Evolutionary conservation across 2,329 filamentous ascomycete species (phyloP).

Genomic region (Microdochium paspali): DNA sequence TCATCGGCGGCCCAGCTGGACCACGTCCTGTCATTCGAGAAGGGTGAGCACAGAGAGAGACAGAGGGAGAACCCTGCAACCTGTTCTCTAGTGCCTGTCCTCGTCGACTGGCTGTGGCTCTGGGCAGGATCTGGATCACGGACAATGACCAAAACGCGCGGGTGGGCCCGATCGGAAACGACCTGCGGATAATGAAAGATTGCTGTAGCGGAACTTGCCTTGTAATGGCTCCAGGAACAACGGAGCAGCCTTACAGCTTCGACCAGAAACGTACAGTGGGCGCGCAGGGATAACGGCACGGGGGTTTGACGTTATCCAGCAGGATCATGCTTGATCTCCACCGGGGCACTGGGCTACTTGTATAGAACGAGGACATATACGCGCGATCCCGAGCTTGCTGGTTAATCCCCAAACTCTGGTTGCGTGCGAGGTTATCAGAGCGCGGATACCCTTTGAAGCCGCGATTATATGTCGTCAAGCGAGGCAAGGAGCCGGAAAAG

Average conservation of each 20-base stretch:
- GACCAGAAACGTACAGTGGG: background rate
- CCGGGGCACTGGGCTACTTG: background rate
- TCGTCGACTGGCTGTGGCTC: background rate
- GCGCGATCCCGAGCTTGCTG: background rate
- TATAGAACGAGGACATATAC: background rate
- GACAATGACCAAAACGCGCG: background rate
- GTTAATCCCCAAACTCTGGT: background rate
- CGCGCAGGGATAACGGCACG: background rate
- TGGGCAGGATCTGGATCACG: background rate
- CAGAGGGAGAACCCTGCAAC: background rate
- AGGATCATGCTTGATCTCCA: background rate
- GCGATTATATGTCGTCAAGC: background rate
- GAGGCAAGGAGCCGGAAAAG: background rate
- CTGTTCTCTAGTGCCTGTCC: background rate
- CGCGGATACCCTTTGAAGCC: background rate
- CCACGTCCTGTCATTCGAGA: too few species aligned
- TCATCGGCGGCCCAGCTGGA: background rate
- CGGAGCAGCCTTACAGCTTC: background rate
- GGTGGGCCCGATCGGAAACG: background rate
- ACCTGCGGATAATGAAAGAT: background rate
- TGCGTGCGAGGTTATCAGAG: background rate
- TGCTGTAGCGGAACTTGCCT: background rate
- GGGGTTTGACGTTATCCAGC: slow-evolving; percentile 1
- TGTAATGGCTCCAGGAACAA: background rate
- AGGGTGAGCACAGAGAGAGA: too few species aligned